phyloP scores from a whole-genome alignment of 2,329 filamentous ascomycete species.

The Trichoderma lentiforme region DNA sequence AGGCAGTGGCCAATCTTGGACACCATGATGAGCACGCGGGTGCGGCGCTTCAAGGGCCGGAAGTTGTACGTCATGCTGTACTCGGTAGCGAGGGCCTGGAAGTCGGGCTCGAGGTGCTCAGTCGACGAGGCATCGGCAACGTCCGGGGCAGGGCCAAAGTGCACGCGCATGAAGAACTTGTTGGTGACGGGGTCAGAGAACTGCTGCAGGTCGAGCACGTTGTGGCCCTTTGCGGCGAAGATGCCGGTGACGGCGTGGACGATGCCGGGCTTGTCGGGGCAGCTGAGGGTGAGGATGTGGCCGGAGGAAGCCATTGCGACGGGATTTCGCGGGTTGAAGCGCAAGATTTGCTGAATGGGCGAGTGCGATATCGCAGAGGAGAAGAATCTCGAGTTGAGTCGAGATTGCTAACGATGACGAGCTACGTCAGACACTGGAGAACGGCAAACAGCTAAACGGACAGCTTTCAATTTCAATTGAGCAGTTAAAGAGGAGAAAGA shows the following conservation, averaged over 20 bases:
- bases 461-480: background rate
- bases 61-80: constrained; percentile 70
- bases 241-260: constrained; percentile 80
- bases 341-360: background rate
- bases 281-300: constrained; percentile 76
- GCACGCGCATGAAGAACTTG: constrained; percentile 85
- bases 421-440: background rate
- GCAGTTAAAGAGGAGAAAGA: background rate
- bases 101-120: constrained; percentile 51
- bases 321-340: background rate
- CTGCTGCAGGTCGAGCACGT: constrained; percentile 81
- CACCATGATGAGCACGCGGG: constrained; percentile 80
- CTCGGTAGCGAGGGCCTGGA: constrained; percentile 58
- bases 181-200: constrained; percentile 72
- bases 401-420: background rate
- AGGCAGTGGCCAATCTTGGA: constrained; percentile 85
- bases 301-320: constrained; percentile 34
- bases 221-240: constrained; percentile 69
- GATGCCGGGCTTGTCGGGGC: constrained; percentile 80
- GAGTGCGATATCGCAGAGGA: background rate
- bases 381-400: constrained; percentile 14
- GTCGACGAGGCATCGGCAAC: constrained; percentile 36
- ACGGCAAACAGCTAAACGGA: background rate
- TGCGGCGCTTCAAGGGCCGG: constrained; percentile 64
- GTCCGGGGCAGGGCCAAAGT: constrained; percentile 63